phyloP scores from a whole-genome alignment of 1,284 basidiomycete genomes.

The Melampsora americana region DNA sequence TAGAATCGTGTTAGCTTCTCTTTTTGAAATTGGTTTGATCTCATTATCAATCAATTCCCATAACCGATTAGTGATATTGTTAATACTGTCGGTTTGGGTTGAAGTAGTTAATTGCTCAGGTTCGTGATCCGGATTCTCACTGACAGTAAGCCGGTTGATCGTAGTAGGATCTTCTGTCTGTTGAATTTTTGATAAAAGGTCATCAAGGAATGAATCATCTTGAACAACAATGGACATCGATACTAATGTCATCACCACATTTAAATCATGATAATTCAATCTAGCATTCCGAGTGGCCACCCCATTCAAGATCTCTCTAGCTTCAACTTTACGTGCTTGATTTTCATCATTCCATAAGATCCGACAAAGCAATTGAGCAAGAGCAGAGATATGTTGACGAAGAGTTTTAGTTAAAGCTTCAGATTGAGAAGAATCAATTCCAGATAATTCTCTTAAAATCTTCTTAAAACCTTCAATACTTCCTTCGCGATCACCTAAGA shows the following conservation, averaged over 20 bases:
- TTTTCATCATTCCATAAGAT: slow-evolving; percentile 29
- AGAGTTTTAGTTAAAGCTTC: slow-evolving; percentile 50
- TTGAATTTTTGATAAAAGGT: neutral
- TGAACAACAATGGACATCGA: neutral
- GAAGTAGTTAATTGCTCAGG: neutral
- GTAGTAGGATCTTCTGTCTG: neutral
- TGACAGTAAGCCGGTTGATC: neutral
- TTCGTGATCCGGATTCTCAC: neutral
- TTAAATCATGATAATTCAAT: neutral
- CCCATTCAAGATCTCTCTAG: slow-evolving; percentile 17
- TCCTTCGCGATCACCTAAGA: slow-evolving; percentile 63
- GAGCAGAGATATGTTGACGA: slow-evolving; percentile 17
- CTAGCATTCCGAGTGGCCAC: slow-evolving; percentile 9
- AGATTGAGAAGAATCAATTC: slow-evolving; percentile 55
- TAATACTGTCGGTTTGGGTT: neutral
- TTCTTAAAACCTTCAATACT: slow-evolving; percentile 67
- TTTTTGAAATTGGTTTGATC: slow-evolving; percentile 14
- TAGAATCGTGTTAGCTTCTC: slow-evolving; percentile 33
- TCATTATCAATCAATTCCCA: neutral
- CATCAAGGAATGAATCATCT: neutral
- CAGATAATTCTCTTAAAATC: slow-evolving; percentile 60
- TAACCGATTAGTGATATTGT: slow-evolving; percentile 3
- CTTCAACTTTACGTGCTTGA: slow-evolving; percentile 6
- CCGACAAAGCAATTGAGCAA: slow-evolving; percentile 16
- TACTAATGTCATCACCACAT: slow-evolving; percentile 4